Percentiles rank a stretch among this genome's conserved stretches.
Evolutionary conservation across 2,329 filamentous ascomycete genomes (phyloP).

Genomic region (Leptodontidium sp.): DNA sequence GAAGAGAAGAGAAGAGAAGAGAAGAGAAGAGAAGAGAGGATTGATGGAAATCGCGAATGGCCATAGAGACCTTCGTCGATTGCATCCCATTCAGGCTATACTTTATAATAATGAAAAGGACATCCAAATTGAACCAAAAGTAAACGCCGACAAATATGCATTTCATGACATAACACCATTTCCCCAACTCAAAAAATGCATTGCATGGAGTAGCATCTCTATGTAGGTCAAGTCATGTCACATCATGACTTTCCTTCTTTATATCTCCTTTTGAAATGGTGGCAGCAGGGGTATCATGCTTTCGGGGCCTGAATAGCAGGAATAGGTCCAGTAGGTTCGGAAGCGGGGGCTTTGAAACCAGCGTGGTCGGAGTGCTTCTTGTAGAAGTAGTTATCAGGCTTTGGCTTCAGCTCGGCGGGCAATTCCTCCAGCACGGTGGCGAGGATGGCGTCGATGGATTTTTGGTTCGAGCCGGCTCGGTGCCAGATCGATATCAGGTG

Average conservation of each 20-base stretch:
- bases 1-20: too few species aligned
- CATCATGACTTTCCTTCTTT: constrained; percentile 13
- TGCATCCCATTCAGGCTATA: constrained; percentile 3
- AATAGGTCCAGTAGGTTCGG: constrained; percentile 38
- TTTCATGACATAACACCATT: constrained; percentile 25
- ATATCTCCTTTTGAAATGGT: not conserved
- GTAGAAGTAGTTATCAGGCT: constrained; percentile 79
- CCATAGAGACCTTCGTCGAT: constrained; percentile 10
- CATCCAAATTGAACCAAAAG: not conserved
- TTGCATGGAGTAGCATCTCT: constrained; percentile 18
- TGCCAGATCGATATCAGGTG: constrained; percentile 94
- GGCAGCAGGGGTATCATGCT: constrained; percentile 33
- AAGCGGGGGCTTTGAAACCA: constrained; percentile 71
- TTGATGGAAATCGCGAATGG: constrained; percentile 3
- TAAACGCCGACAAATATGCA: constrained; percentile 32
- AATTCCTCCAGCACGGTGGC: constrained; percentile 77
- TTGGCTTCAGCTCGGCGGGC: constrained; percentile 75
- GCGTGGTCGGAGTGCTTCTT: constrained; percentile 90
- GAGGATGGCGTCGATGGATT: constrained; percentile 78
- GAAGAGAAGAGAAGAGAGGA: too few species aligned
- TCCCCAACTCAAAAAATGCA: constrained; percentile 28
- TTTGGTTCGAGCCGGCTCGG: constrained; percentile 81
- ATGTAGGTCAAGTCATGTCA: not conserved
- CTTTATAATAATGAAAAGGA: not conserved
- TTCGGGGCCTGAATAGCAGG: constrained; percentile 39